These are phyloP conservation scores for Alternaria incomplexa DNA, from an alignment of 2,329 filamentous ascomycete species.

Conservation along the genomic window DNA sequence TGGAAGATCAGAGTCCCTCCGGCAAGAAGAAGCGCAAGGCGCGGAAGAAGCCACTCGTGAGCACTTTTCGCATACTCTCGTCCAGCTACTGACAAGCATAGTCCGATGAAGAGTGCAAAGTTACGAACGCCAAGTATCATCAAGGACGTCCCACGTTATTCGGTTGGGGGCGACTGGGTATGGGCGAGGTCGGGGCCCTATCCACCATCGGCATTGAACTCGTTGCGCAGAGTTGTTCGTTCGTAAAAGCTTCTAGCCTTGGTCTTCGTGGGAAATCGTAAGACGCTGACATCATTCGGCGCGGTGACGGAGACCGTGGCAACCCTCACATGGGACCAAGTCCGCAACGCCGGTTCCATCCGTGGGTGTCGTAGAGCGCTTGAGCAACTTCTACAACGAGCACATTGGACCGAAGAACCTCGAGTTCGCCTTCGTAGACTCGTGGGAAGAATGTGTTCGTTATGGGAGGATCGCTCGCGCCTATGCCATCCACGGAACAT, in stretches of 20 bases:
- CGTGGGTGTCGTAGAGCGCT: neutral
- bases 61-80: neutral
- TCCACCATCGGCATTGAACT: neutral
- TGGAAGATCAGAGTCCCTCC: slow-evolving; percentile 27
- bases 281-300: neutral
- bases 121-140: neutral
- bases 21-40: slow-evolving; percentile 37
- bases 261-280: neutral
- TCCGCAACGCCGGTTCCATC: neutral
- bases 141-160: slow-evolving; percentile 1
- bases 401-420: neutral
- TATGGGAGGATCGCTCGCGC: neutral
- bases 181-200: neutral
- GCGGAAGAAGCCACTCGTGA: slow-evolving; percentile 38
- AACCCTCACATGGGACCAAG: neutral
- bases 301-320: neutral
- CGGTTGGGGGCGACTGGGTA: slow-evolving; percentile 1
- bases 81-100: slow-evolving; percentile 20
- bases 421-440: neutral
- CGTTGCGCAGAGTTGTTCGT: neutral
- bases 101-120: slow-evolving; percentile 30
- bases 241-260: neutral
- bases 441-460: neutral
- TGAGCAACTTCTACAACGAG: neutral
- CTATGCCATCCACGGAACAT: neutral